These are phyloP conservation scores for Debaryomyces maramus DNA, from an alignment of 805 yeast species.

Conservation along the genomic window DNA sequence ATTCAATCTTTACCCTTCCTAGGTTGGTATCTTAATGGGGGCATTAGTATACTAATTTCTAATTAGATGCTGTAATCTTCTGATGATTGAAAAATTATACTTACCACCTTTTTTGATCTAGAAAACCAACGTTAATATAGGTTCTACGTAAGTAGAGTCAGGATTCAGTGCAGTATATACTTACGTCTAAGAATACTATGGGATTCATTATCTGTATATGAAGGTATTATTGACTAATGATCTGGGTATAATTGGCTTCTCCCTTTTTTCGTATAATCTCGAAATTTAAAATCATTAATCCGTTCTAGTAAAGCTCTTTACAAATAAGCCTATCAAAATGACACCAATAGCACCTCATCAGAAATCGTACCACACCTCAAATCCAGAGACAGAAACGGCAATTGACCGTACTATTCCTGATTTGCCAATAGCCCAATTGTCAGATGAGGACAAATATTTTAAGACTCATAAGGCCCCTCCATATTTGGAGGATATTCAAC, in stretches of 20 bases:
- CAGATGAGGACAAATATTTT: conserved; percentile 79
- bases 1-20: conserved; percentile 48
- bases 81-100: conserved; percentile 10
- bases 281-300: neutral
- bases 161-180: conserved; percentile 11
- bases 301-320: neutral
- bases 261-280: neutral
- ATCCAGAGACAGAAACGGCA: conserved; percentile 69
- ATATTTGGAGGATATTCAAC: conserved; percentile 63
- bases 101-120: conserved; percentile 28
- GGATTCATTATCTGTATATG: conserved; percentile 6
- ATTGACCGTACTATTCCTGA: conserved; percentile 76
- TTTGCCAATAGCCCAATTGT: conserved; percentile 70
- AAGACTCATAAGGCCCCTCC: conserved; percentile 68
- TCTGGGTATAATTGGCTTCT: neutral
- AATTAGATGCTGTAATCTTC: neutral
- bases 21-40: conserved; percentile 12
- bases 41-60: too few relatives aligned
- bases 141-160: neutral
- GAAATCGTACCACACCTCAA: conserved; percentile 50
- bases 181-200: conserved; percentile 43
- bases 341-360: conserved; percentile 10
- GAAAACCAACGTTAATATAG: conserved; percentile 10
- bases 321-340: conserved; percentile 7
- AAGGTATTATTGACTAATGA: neutral